Evolutionary conservation across 2,329 filamentous ascomycete genomes (phyloP).

Genomic region (Colletotrichum paranaense): DNA sequence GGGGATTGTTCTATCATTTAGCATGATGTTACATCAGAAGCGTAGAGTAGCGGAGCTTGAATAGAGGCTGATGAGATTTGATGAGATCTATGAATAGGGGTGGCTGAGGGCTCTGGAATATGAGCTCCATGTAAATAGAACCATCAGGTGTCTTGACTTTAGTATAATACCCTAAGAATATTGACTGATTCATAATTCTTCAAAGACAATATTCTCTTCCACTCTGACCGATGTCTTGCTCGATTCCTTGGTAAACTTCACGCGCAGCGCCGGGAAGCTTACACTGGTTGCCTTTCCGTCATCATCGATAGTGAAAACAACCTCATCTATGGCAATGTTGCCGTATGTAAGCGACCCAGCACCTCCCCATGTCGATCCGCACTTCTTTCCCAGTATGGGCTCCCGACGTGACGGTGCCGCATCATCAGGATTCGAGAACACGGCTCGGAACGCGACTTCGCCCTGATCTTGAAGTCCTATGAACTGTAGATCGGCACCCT

Average conservation of each 20-base stretch:
- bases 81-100: not conserved
- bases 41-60: not conserved
- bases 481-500: slow-evolving; percentile 5
- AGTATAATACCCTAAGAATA: not conserved
- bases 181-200: not conserved
- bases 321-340: slow-evolving; percentile 34
- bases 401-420: not conserved
- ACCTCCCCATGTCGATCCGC: not conserved
- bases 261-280: slow-evolving; percentile 24
- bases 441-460: not conserved
- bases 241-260: not conserved
- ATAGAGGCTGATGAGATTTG: not conserved
- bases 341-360: slow-evolving; percentile 36
- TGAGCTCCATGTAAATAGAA: not conserved
- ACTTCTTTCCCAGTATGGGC: not conserved
- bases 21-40: not conserved
- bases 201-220: no score
- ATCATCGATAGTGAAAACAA: slow-evolving; percentile 30
- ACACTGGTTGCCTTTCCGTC: slow-evolving; percentile 6
- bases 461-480: not conserved
- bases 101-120: not conserved
- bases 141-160: not conserved
- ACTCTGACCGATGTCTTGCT: no score
- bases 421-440: not conserved
- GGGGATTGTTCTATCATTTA: not conserved